A percentile compares a stretch with the other conserved stretches of the same genome.
These are phyloP conservation scores for Stemphylium vesicarium DNA, from an alignment of 2,329 filamentous ascomycete species.

Conservation along the genomic window DNA sequence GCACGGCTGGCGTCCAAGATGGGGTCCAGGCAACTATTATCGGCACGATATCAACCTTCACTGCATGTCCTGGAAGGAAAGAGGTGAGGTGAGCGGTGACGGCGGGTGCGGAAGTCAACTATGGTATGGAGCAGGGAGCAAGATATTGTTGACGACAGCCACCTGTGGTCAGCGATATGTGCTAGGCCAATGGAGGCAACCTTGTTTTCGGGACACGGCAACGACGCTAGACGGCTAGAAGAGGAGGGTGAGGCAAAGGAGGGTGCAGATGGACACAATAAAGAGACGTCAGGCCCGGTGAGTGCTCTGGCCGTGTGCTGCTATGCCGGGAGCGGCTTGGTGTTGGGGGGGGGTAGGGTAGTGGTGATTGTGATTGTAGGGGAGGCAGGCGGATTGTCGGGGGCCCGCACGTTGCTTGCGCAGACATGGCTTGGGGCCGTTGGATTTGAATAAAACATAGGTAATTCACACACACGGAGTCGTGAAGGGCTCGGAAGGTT, in stretches of 20 bases:
- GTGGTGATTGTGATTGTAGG: constrained; percentile 16
- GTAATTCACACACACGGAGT: constrained; percentile 46
- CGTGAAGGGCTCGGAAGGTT: constrained; percentile 47
- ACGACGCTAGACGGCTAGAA: constrained; percentile 16
- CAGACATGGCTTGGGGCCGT: constrained; percentile 47
- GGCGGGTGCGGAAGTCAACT: neutral
- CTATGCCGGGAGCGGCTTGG: constrained; percentile 23
- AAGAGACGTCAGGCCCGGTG: constrained; percentile 22
- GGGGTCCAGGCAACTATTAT: constrained; percentile 13
- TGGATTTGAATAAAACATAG: constrained; percentile 49
- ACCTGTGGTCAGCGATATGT: constrained; percentile 31
- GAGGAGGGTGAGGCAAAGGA: constrained; percentile 23
- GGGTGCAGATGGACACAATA: constrained; percentile 24
- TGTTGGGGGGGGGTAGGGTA: constrained; percentile 14
- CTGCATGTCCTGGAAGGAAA: constrained; percentile 25
- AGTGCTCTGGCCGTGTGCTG: constrained; percentile 6
- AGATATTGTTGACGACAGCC: constrained; percentile 38
- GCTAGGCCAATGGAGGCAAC: constrained; percentile 39
- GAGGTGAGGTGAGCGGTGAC: constrained; percentile 4
- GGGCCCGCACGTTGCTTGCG: constrained; percentile 38
- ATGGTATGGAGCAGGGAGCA: constrained; percentile 39
- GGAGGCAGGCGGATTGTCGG: constrained; percentile 30
- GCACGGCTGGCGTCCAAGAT: constrained; percentile 14
- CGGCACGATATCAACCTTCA: constrained; percentile 26
- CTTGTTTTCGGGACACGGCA: constrained; percentile 31